These are phyloP conservation scores for Solanum gandarillasii DNA, from an alignment of 257 asterid species.

Conservation along the genomic window DNA sequence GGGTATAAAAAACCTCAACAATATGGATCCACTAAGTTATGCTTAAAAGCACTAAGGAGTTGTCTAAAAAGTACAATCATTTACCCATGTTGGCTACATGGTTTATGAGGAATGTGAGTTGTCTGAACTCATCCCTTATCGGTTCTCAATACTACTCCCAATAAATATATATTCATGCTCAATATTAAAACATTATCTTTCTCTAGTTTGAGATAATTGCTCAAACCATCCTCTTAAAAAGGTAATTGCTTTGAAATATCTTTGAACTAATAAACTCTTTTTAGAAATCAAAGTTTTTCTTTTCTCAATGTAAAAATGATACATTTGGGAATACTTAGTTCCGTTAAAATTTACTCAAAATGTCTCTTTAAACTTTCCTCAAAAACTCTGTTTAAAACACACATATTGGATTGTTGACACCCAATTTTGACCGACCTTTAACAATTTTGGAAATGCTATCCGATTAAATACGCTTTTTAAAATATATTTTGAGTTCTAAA, in stretches of 20 bases:
- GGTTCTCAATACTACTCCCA: neutral
- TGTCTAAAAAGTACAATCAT: rapidly evolving
- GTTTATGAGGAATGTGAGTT: neutral
- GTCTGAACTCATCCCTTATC: neutral
- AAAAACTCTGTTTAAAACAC: neutral
- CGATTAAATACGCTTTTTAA: no score
- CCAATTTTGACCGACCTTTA: no score
- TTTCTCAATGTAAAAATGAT: neutral
- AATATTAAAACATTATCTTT: no score
- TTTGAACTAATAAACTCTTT: neutral
- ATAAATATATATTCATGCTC: neutral
- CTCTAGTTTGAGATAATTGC: no score
- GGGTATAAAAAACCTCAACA: neutral
- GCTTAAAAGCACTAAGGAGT: neutral
- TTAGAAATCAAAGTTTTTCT: neutral
- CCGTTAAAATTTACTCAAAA: neutral
- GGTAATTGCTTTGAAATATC: neutral
- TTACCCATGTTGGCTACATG: neutral
- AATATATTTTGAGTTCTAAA: no score
- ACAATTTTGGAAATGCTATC: no score
- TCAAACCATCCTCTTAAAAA: neutral
- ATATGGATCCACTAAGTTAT: no score
- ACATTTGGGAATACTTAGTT: neutral
- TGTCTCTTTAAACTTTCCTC: neutral
- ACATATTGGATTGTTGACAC: no score